These are phyloP conservation scores for Bruguiera sexangula DNA, from an alignment of 345 rosid genomes.

Conservation along the genomic window DNA sequence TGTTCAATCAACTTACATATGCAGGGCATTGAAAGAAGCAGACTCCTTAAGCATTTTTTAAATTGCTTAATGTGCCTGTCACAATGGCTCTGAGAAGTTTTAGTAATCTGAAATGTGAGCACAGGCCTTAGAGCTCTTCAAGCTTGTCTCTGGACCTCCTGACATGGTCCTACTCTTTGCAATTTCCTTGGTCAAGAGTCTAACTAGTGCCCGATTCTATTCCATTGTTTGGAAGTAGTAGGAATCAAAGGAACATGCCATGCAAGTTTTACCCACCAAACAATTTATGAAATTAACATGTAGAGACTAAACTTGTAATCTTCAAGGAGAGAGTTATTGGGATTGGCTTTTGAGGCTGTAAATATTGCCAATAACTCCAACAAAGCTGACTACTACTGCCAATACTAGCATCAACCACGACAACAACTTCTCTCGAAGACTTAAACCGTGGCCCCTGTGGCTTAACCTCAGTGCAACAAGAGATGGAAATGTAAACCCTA, in stretches of 20 bases:
- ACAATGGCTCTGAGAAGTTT: not conserved
- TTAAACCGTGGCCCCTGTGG: slow-evolving; percentile 46
- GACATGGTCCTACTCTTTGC: not conserved
- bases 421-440: slow-evolving; percentile 39
- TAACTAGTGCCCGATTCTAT: not conserved
- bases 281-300: not conserved
- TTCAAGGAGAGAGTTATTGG: slow-evolving; percentile 16
- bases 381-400: slow-evolving; percentile 66
- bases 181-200: not conserved
- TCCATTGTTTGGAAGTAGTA: not conserved
- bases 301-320: not conserved
- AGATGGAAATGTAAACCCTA: slow-evolving; percentile 91
- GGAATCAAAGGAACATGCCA: not conserved
- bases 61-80: slow-evolving; percentile 4
- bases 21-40: not conserved
- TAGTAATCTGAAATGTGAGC: not conserved
- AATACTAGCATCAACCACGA: slow-evolving; percentile 72
- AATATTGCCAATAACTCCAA: slow-evolving; percentile 71
- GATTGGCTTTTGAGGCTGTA: slow-evolving; percentile 54
- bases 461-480: slow-evolving; percentile 68
- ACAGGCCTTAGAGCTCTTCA: not conserved
- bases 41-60: not conserved
- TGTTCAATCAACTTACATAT: not conserved
- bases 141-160: not conserved
- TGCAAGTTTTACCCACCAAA: not conserved